Evolutionary conservation across 371 early-diverging fungal species (phyloP), one percentile per base, ranked within the genome.

Genomic region (Saksenaea oblongispora): DNA sequence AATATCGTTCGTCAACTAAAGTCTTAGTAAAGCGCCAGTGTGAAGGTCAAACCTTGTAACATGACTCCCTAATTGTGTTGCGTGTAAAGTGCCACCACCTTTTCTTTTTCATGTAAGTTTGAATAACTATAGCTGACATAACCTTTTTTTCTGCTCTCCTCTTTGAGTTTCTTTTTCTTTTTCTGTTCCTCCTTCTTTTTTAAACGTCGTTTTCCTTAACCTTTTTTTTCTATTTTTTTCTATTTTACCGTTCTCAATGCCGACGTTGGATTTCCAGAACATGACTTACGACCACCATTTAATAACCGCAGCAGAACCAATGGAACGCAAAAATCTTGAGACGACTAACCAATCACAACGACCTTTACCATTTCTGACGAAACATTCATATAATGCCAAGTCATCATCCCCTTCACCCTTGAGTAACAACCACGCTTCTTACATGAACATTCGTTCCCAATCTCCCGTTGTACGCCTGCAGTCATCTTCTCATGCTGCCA

Each of bases 201-300:
- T 31, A 31, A 2, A 31, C 31, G 2, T 31, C 31, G 7, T 18
- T 22, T 47, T 22, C 10, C 18, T 47, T 18, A 8, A 3, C 10
- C 22, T 22, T 22, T 47, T 47, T 47, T 47, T 22, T 22, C 18
- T 22, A 17, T 22, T 47, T 22, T 47, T 18, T 9, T 18, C 22
- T 18, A 7, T 18, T 22, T 47, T 47, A 22, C 47, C 47, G 39
- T 39, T 5, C 47, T 22, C 47, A n/a, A 47, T 47, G 47, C 47
- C 47, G 47, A 47, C 47, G 10, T 47, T 47, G 47, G 47, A 47
- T 47, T 47, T 47, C 10, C 47, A 47, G 18, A 47, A 47, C 47
- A 47, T 47, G 47, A 47, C 47, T 3, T 47, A 47, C 22, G 47
- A 47, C 44, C 44, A n/a, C 17, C 44, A 42, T 8, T 22, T 47